Evolutionary conservation across 2,329 filamentous ascomycete genomes (phyloP).

Genomic region (Gnomoniopsis sp.): DNA sequence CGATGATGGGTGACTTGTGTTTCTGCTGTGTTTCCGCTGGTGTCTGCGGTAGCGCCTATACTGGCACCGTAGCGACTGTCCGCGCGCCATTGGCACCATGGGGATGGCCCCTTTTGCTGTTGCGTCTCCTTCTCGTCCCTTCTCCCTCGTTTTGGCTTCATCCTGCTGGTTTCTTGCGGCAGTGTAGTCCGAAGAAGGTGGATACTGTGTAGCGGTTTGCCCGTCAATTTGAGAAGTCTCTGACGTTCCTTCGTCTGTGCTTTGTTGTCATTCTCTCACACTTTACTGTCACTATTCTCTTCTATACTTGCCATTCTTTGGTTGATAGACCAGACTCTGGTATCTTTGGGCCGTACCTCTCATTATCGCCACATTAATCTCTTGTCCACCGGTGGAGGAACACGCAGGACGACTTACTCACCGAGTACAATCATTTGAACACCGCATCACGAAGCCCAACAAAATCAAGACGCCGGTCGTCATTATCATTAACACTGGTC

Average conservation of each 20-base stretch:
- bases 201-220: not conserved
- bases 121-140: conserved; percentile 1
- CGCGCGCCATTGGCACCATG: not conserved
- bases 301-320: conserved; percentile 1
- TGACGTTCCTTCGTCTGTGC: not conserved
- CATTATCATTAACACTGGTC: conserved; percentile 21
- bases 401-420: conserved; percentile 14
- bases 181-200: not conserved
- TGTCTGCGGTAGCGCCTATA: conserved; percentile 10
- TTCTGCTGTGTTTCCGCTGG: conserved; percentile 18
- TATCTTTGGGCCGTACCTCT: not conserved
- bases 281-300: not conserved
- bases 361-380: not conserved
- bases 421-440: conserved; percentile 8
- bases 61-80: no score
- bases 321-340: not conserved
- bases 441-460: not conserved
- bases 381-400: conserved; percentile 11
- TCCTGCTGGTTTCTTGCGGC: not conserved
- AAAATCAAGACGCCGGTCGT: conserved; percentile 36
- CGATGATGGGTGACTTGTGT: conserved; percentile 9
- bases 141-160: conserved; percentile 16
- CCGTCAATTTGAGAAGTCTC: not conserved
- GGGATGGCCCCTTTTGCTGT: not conserved
- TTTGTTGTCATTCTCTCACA: not conserved